Evolutionary conservation across 2,329 filamentous ascomycete species (phyloP).

Genomic region (Gaeumannomyces tritici): DNA sequence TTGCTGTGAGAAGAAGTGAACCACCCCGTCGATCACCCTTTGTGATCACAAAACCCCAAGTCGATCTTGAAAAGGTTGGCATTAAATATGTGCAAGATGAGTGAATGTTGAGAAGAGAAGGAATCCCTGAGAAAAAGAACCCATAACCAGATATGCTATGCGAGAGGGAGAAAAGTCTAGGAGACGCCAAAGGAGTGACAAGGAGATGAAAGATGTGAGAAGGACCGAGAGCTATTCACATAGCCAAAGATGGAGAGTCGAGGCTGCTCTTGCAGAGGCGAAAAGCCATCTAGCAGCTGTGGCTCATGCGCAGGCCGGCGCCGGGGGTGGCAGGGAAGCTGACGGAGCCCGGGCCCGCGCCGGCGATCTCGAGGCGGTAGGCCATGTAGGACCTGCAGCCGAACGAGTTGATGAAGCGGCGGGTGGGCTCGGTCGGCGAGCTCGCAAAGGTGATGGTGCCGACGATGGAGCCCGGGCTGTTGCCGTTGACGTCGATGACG

Average conservation of each 20-base stretch:
- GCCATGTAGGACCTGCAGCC: constrained; percentile 14
- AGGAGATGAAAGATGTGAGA: not conserved
- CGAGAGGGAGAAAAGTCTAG: not conserved
- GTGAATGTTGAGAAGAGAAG: not conserved
- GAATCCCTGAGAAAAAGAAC: not conserved
- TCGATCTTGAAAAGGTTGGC: not conserved
- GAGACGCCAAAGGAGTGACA: not conserved
- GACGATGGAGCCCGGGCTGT: constrained; percentile 13
- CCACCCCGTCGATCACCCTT: not conserved
- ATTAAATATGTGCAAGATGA: not conserved
- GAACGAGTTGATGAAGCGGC: constrained; percentile 15
- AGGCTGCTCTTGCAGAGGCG: too few species aligned
- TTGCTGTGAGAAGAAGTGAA: not conserved
- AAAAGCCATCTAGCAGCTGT: constrained; percentile 3
- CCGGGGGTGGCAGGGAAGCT: not conserved
- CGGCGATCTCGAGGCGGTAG: constrained; percentile 13
- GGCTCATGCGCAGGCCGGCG: constrained; percentile 4
- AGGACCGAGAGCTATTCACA: not conserved
- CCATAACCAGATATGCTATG: not conserved
- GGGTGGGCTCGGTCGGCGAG: constrained; percentile 6
- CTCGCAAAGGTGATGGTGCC: constrained; percentile 13
- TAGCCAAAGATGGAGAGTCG: not conserved
- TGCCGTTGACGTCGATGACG: constrained; percentile 12
- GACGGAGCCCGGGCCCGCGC: constrained; percentile 5
- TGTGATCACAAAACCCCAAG: not conserved